phyloP scores from a whole-genome alignment of 768 basidiomycete species.

The Phaeolepiota aurea region DNA sequence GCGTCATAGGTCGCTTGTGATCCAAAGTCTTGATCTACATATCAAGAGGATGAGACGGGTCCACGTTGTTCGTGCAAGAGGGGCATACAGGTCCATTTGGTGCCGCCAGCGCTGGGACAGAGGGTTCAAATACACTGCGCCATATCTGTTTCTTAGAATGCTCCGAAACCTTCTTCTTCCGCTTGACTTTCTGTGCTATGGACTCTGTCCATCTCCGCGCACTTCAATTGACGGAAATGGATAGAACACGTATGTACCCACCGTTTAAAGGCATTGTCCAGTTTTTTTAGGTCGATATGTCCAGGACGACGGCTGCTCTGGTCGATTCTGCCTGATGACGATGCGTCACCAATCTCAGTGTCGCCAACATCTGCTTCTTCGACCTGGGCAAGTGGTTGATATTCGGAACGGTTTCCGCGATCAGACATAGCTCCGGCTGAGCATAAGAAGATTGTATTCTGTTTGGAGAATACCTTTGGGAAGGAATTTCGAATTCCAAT shows the following conservation, averaged over 20 bases:
- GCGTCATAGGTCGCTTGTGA: slow-evolving; percentile 69
- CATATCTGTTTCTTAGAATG: slow-evolving; percentile 66
- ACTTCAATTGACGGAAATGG: slow-evolving; percentile 1
- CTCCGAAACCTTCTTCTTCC: slow-evolving; percentile 60
- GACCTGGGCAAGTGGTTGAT: slow-evolving; percentile 36
- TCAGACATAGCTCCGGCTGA: slow-evolving; percentile 14
- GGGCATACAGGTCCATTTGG: slow-evolving; percentile 28
- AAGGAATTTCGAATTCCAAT: too few relatives aligned
- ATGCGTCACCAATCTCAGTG: slow-evolving; percentile 13
- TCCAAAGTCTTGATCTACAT: slow-evolving; percentile 70
- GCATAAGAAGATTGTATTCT: too few relatives aligned
- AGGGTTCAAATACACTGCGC: slow-evolving; percentile 75
- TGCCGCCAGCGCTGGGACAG: slow-evolving; percentile 24
- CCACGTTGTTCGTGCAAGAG: background rate
- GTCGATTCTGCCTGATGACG: slow-evolving; percentile 16
- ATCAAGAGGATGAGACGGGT: slow-evolving; percentile 3
- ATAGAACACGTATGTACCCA: slow-evolving; percentile 12
- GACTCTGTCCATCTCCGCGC: slow-evolving; percentile 70
- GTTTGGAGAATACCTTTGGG: too few relatives aligned
- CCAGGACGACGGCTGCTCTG: slow-evolving; percentile 39
- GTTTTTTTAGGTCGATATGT: slow-evolving; percentile 69
- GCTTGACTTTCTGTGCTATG: slow-evolving; percentile 78
- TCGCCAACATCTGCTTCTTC: slow-evolving; percentile 30
- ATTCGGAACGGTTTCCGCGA: slow-evolving; percentile 31
- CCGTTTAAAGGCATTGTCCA: slow-evolving; percentile 83